Evolutionary conservation across 139 green algal species (phyloP), one percentile per base, ranked within the genome.

Genomic region (Tetraselmis chui): DNA sequence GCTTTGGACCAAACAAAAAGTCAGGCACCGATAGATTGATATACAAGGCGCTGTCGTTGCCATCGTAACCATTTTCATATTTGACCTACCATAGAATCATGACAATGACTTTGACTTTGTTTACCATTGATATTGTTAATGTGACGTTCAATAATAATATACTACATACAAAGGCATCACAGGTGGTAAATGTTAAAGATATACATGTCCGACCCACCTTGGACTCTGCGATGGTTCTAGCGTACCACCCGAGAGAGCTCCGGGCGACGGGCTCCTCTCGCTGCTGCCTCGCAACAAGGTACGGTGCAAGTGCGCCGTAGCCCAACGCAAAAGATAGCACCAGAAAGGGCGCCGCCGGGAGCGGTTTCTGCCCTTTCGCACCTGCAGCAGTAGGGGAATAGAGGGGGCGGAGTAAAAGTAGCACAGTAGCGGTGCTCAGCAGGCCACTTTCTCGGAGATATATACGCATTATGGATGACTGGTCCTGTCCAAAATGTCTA

Each of bases 251-350:
- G 11, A 79, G 75, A 5, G 5, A 22, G 28, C 28, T 79, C 11
- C 75, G 75, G 28, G 28, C 29, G 11, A 32, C 28, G 11, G 28
- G 28, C 75, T 79, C 75, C 5, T 32, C 75, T n/a, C 75, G 28
- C 75, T 59, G 30, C 24, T 59, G 28, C 23, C 27, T 2, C 2
- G 82, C 30, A 18, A 81, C 67, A 11, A 89, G 82, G 79, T 85
- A 89, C 76, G 85, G 85, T 30, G 80, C 59, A 11, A 89, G 79
- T 67, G 85, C 85, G 79, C 87, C 87, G 0, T 78, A 83, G 23
- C 85, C 85, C 22, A 86, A 30, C 1, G 78, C 80, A 59, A 85
- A 83, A 1, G 83, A 85, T 24, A 45, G 74, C 26, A 79, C 45
- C n/a, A 85, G 23, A 32, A 82, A 86, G 28, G 84, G 83, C 83